Conservation (phyloP, 108 stramenopile genomes). For the Ochromonas danica region DNA sequence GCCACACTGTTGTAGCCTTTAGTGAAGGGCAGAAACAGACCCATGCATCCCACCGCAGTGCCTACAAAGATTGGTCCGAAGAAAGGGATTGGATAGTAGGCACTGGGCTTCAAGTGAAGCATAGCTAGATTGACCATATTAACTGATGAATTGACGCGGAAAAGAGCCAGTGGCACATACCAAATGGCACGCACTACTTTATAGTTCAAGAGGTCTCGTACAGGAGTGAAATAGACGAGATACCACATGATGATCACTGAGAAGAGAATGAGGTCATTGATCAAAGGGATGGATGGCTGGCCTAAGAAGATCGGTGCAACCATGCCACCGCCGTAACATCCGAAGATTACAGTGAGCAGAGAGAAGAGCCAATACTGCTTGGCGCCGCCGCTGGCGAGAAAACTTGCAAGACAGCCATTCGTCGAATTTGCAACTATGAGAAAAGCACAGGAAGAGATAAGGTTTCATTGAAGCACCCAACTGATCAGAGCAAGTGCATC, state of each 20-base stretch:
- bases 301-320: slow-evolving; percentile 51
- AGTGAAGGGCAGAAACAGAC: slow-evolving; percentile 53
- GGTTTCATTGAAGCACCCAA: no score
- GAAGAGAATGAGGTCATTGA: slow-evolving; percentile 46
- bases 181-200: neutral
- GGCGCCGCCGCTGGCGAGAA: no score
- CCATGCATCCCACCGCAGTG: slow-evolving; percentile 48
- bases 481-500: no score
- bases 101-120: slow-evolving; percentile 31
- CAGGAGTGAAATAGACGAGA: neutral
- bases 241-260: neutral
- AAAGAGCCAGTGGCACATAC: slow-evolving; percentile 4
- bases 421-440: no score
- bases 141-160: slow-evolving; percentile 47
- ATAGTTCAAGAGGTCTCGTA: neutral
- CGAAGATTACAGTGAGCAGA: slow-evolving; percentile 44
- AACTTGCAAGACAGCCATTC: no score
- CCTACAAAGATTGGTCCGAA: slow-evolving; percentile 50
- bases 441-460: no score
- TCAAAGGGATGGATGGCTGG: slow-evolving; percentile 48
- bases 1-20: slow-evolving; percentile 37
- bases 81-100: slow-evolving; percentile 54
- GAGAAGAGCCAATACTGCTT: slow-evolving; percentile 56
- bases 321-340: slow-evolving; percentile 51
- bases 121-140: slow-evolving; percentile 34